phyloP scores from a whole-genome alignment of 2,329 filamentous ascomycete species.

The Talaromyces sp. region DNA sequence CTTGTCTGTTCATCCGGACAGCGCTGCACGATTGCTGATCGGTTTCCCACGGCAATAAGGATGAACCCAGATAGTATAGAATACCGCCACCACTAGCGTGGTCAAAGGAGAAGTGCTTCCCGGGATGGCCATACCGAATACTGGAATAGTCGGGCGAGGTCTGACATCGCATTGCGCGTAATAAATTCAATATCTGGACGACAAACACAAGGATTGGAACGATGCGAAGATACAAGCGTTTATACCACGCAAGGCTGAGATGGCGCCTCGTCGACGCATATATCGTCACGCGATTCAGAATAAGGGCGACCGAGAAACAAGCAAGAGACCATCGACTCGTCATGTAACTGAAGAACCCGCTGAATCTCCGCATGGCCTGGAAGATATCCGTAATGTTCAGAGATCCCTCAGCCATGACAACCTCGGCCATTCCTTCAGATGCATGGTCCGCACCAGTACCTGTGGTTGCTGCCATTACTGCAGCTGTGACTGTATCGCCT shows the following conservation, averaged over 20 bases:
- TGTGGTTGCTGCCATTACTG: conserved; percentile 21
- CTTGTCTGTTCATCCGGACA: conserved; percentile 61
- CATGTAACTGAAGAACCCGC: conserved; percentile 82
- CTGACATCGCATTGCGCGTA: conserved; percentile 88
- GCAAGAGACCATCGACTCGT: conserved; percentile 88
- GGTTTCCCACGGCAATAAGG: conserved; percentile 64
- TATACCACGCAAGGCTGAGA: conserved; percentile 67
- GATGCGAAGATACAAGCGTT: conserved; percentile 64
- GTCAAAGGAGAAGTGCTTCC: conserved; percentile 61
- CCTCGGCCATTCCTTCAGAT: conserved; percentile 27
- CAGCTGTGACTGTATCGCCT: conserved; percentile 35
- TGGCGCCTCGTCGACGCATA: conserved; percentile 84
- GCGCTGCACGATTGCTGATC: conserved; percentile 71
- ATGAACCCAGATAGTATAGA: conserved; percentile 66
- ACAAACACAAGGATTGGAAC: conserved; percentile 65
- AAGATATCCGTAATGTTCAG: conserved; percentile 40
- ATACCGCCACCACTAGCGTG: conserved; percentile 64
- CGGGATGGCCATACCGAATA: conserved; percentile 63
- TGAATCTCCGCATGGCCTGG: conserved; percentile 60
- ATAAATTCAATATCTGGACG: conserved; percentile 61
- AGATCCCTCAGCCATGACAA: conserved; percentile 27
- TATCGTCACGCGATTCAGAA: conserved; percentile 87
- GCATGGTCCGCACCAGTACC: conserved; percentile 29
- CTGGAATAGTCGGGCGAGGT: conserved; percentile 67
- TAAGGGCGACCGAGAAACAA: conserved; percentile 78